Evolutionary conservation across 2,329 filamentous ascomycete genomes (phyloP).

Genomic region (Coccinonectria pachysandricola): DNA sequence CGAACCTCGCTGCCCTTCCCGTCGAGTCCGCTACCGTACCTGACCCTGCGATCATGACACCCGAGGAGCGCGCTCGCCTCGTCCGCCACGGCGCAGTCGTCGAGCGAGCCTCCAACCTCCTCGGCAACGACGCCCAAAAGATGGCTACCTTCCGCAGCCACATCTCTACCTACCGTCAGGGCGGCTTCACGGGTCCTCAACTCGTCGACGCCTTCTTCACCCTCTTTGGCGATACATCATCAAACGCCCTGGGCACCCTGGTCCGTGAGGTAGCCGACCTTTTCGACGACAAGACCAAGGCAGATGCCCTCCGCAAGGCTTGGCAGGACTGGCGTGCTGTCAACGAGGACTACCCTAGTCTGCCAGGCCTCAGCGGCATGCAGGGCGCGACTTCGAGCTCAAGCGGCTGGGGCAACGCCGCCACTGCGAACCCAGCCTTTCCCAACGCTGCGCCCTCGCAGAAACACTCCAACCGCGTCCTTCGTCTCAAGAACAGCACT

Average conservation of each 20-base stretch:
- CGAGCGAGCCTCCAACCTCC: conserved; percentile 71
- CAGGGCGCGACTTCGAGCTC: conserved; percentile 48
- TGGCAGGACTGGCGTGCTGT: conserved; percentile 96
- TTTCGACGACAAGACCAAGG: conserved; percentile 73
- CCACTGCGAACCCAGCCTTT: conserved; percentile 43
- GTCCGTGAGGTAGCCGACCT: conserved; percentile 87
- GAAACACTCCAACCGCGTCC: conserved; percentile 42
- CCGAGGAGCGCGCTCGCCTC: conserved; percentile 71
- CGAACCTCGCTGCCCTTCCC: conserved; percentile 19
- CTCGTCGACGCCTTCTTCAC: conserved; percentile 83
- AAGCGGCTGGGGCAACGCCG: conserved; percentile 51
- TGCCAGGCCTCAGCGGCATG: conserved; percentile 65
- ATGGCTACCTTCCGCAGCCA: conserved; percentile 66
- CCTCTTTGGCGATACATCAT: conserved; percentile 68
- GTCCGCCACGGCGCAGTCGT: conserved; percentile 76
- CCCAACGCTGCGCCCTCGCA: conserved; percentile 31
- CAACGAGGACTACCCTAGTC: conserved; percentile 87
- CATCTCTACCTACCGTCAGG: conserved; percentile 68
- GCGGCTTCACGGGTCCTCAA: conserved; percentile 58
- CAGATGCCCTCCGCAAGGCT: conserved; percentile 62
- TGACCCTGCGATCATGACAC: conserved; percentile 45
- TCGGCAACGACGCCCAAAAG: conserved; percentile 67
- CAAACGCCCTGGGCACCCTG: conserved; percentile 74
- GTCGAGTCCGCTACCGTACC: conserved; percentile 43
- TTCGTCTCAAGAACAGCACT: conserved; percentile 50